Percentiles rank a stretch among this genome's conserved stretches.
These are phyloP conservation scores for Lipomyces yamadae DNA, from an alignment of 805 yeast genomes.

Conservation along the genomic window DNA sequence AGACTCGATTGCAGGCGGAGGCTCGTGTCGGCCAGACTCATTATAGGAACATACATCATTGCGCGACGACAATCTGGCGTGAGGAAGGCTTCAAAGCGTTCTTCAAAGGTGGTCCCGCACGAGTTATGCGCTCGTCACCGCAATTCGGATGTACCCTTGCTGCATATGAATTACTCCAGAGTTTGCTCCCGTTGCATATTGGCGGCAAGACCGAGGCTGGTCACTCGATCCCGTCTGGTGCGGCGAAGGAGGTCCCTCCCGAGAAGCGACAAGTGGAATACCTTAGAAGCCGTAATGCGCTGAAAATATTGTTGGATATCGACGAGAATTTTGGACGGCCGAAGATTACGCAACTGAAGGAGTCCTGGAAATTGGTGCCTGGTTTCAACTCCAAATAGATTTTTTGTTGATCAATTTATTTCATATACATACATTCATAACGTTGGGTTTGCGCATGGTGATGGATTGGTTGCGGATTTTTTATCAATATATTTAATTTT, in stretches of 20 bases:
- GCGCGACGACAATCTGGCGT: slow-evolving; percentile 68
- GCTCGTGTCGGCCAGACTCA: slow-evolving; percentile 74
- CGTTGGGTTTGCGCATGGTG: neutral
- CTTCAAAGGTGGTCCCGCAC: slow-evolving; percentile 95
- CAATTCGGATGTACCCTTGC: slow-evolving; percentile 98
- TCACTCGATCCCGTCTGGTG: slow-evolving; percentile 49
- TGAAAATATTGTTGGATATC: slow-evolving; percentile 51
- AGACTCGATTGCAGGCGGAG: slow-evolving; percentile 90
- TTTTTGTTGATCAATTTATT: neutral
- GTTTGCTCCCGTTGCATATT: slow-evolving; percentile 67
- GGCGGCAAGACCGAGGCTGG: slow-evolving; percentile 51
- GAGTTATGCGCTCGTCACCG: slow-evolving; percentile 93
- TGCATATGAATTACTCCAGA: slow-evolving; percentile 91
- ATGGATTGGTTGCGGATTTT: neutral
- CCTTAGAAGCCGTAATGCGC: slow-evolving; percentile 50
- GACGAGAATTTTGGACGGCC: slow-evolving; percentile 54
- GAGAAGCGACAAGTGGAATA: slow-evolving; percentile 46
- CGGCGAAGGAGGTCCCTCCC: slow-evolving; percentile 25
- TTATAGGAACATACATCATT: slow-evolving; percentile 78
- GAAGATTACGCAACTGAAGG: slow-evolving; percentile 15
- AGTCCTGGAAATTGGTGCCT: slow-evolving; percentile 31
- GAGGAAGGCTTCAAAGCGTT: slow-evolving; percentile 88
- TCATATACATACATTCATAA: slow-evolving; percentile 1
- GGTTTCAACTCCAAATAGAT: slow-evolving; percentile 11
- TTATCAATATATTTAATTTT: neutral